Evolutionary conservation across 306 rosid genomes (phyloP).

Genomic region (Abrus pulchellus): DNA sequence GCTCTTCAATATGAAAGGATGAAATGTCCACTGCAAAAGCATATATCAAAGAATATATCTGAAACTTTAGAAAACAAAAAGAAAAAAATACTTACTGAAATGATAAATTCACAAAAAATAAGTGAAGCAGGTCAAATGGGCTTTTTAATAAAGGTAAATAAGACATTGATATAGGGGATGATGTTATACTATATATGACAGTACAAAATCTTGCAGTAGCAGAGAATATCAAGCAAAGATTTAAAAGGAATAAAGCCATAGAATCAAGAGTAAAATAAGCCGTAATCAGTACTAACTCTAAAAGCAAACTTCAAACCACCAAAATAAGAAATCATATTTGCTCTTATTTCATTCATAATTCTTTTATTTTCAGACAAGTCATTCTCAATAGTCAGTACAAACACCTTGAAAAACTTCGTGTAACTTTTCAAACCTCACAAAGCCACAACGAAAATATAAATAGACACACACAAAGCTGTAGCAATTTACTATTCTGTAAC

Average conservation of each 20-base stretch:
- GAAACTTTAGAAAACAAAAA: not conserved
- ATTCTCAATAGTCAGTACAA: conserved; percentile 29
- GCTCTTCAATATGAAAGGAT: conserved; percentile 91
- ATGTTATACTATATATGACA: not conserved
- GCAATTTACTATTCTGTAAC: conserved; percentile 7
- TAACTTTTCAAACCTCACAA: conserved; percentile 22
- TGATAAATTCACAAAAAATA: conserved; percentile 2
- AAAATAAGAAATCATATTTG: conserved; percentile 20
- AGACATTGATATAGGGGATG: conserved; percentile 5
- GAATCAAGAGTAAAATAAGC: conserved; percentile 31
- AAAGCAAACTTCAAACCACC: conserved; percentile 18
- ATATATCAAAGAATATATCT: conserved; percentile 48
- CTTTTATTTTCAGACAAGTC: not conserved
- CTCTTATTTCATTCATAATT: conserved; percentile 7
- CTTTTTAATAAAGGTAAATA: conserved; percentile 13
- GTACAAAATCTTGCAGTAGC: conserved; percentile 27
- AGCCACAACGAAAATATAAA: conserved; percentile 13
- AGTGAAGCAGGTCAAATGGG: conserved; percentile 7
- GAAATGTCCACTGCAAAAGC: conserved; percentile 95
- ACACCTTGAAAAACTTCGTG: not conserved
- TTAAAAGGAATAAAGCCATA: conserved; percentile 29
- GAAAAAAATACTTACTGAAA: not conserved
- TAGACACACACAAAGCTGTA: not conserved
- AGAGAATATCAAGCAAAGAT: conserved; percentile 36
- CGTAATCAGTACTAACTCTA: conserved; percentile 6